phyloP scores from a whole-genome alignment of 805 yeast species.

The Metschnikowia picachoensis region DNA sequence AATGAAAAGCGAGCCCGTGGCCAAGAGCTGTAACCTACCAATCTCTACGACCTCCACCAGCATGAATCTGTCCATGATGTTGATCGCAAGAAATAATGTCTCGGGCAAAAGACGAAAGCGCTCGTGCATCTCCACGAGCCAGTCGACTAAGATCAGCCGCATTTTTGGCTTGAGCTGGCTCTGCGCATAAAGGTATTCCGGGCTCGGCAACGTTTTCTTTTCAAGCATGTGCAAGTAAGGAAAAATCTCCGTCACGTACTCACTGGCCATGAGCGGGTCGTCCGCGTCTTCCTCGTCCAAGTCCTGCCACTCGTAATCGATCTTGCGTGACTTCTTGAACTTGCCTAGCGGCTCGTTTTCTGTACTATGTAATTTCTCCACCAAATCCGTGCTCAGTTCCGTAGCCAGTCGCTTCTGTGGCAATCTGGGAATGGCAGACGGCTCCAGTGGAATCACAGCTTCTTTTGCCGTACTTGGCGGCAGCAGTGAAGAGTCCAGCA shows the following conservation, averaged over 20 bases:
- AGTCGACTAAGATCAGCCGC: slow-evolving; percentile 86
- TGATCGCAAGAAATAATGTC: slow-evolving; percentile 77
- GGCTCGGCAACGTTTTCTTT: slow-evolving; percentile 64
- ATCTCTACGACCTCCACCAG: slow-evolving; percentile 69
- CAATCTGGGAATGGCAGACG: slow-evolving; percentile 20
- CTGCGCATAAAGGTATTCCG: slow-evolving; percentile 63
- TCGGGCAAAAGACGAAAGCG: slow-evolving; percentile 82
- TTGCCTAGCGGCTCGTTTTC: slow-evolving; percentile 8
- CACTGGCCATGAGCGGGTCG: slow-evolving; percentile 85
- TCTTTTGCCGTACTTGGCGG: background rate
- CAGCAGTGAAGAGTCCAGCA: background rate
- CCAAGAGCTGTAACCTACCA: slow-evolving; percentile 77
- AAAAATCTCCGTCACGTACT: slow-evolving; percentile 85
- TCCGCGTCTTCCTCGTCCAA: slow-evolving; percentile 65
- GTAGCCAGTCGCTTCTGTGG: slow-evolving; percentile 55
- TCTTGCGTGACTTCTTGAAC: slow-evolving; percentile 35
- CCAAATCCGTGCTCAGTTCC: slow-evolving; percentile 44
- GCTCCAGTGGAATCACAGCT: background rate
- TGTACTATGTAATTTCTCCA: slow-evolving; percentile 12
- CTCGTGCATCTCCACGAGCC: slow-evolving; percentile 88
- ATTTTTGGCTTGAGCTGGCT: slow-evolving; percentile 70
- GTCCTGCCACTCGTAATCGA: slow-evolving; percentile 64
- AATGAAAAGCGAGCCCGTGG: slow-evolving; percentile 79
- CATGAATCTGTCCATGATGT: slow-evolving; percentile 84
- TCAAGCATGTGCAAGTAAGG: slow-evolving; percentile 73